Conservation (phyloP, 768 basidiomycete genomes). For the Boletus insuetus region DNA sequence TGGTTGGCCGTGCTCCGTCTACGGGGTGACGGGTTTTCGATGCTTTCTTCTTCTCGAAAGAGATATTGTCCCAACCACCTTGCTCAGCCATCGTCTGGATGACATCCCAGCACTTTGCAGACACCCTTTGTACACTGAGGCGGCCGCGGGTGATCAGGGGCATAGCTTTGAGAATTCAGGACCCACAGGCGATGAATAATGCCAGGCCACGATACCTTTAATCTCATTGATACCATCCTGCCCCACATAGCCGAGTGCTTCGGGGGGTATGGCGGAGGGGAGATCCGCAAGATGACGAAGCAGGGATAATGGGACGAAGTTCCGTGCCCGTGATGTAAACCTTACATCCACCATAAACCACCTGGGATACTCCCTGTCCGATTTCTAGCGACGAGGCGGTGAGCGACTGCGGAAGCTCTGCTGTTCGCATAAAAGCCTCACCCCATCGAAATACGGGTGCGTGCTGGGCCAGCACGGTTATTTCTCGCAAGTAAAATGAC, state of each 20-base stretch:
- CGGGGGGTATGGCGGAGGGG: slow-evolving; percentile 39
- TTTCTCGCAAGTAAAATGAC: background rate
- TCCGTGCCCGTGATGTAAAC: slow-evolving; percentile 58
- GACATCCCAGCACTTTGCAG: slow-evolving; percentile 59
- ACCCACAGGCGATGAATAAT: background rate
- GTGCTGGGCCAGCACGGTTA: slow-evolving; percentile 31
- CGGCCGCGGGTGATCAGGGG: slow-evolving; percentile 76
- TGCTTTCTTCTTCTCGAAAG: slow-evolving; percentile 39
- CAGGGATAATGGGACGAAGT: slow-evolving; percentile 79
- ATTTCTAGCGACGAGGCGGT: slow-evolving; percentile 53
- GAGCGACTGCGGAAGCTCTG: background rate
- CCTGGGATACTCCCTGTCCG: slow-evolving; percentile 67
- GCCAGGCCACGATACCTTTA: slow-evolving; percentile 45
- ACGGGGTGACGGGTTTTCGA: background rate
- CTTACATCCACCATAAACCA: slow-evolving; percentile 93
- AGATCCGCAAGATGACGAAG: slow-evolving; percentile 60
- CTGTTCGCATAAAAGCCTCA: slow-evolving; percentile 31
- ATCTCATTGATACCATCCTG: slow-evolving; percentile 58
- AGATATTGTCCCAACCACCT: slow-evolving; percentile 74
- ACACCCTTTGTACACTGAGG: slow-evolving; percentile 84
- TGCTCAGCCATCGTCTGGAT: slow-evolving; percentile 58
- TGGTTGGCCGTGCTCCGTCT: background rate
- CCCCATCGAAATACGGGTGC: slow-evolving; percentile 82
- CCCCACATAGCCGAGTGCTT: slow-evolving; percentile 65
- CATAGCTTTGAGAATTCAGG: slow-evolving; percentile 52